Conservation (phyloP, 305 asterid species). For the Coffea humblotiana region DNA sequence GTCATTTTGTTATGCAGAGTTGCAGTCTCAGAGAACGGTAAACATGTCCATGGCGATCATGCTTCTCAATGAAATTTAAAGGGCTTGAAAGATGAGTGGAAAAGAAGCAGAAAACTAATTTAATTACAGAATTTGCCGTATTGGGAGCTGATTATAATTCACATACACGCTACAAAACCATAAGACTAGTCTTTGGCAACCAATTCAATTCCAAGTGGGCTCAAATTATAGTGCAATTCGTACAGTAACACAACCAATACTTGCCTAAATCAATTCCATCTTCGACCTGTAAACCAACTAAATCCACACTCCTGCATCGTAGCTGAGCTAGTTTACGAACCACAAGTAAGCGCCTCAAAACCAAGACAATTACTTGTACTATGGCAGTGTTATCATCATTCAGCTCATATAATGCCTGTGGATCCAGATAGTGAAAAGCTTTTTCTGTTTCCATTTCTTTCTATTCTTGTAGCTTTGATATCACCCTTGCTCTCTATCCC, state of each 20-base stretch:
- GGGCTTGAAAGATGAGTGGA: not conserved
- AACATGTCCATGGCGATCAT: too few species aligned
- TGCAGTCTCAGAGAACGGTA: too few species aligned
- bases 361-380: not conserved
- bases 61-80: not conserved
- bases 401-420: not conserved
- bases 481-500: not conserved
- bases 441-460: not conserved
- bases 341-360: not conserved
- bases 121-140: not conserved
- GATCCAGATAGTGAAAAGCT: not conserved
- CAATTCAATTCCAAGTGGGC: not conserved
- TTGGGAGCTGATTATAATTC: not conserved
- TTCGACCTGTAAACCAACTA: not conserved
- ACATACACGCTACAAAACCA: not conserved
- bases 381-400: not conserved
- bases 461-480: not conserved
- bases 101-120: not conserved
- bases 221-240: not conserved
- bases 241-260: not conserved
- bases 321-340: not conserved
- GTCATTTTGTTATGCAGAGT: too few species aligned
- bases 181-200: not conserved
- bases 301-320: not conserved
- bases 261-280: not conserved